Evolutionary conservation across 805 yeast species (phyloP), one percentile per base, ranked within the genome.

Genomic region (Metschnikowia reukaufii): DNA sequence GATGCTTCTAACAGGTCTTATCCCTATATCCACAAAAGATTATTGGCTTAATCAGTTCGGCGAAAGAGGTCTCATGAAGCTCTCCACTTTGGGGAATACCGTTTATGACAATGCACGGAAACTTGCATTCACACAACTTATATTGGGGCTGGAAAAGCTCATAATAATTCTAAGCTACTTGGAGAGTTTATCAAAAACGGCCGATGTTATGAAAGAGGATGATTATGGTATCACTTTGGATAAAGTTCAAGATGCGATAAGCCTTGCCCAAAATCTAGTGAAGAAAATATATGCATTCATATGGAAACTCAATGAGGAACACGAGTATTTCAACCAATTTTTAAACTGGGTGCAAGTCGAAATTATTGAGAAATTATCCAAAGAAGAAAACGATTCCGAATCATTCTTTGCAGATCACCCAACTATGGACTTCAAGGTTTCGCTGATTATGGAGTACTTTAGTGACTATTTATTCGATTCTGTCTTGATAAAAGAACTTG

Each of bases 1-100:
- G 41, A 55, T 79, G 18, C 60, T 82, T 2, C 57, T 82, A 3
- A 79, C 86, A 0, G 85, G 86, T 1, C 66, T 78, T 42, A 68
- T 83, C 48, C 73, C 81, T 1, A 70, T 67, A 12, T 63, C 70
- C 0, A 65, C 80, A 1, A 74, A 73, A 48, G 82, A 79, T 46
- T 86, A 83, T 82, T 66, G 86, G 58, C 73, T 78, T 18, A 83
- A 83, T 54, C 79, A 82, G 39, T 66, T 86, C 29, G 90, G 88
- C 0, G 89, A 84, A 50, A 68, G 86, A 50, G 87, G 87, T 23
- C 60, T 79, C 16, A 79, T 77, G 50, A 70, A 79, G 52, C 78
- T 88, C 78, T 64, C 66, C 2, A 74, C 72, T 43, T 42, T 74
- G 15, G 84, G 86, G 0, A 73, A 71, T 30, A 62, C 71, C 1